Evolutionary conservation across 805 yeast species (phyloP).

Genomic region (Wickerhamiella sergipiensis): DNA sequence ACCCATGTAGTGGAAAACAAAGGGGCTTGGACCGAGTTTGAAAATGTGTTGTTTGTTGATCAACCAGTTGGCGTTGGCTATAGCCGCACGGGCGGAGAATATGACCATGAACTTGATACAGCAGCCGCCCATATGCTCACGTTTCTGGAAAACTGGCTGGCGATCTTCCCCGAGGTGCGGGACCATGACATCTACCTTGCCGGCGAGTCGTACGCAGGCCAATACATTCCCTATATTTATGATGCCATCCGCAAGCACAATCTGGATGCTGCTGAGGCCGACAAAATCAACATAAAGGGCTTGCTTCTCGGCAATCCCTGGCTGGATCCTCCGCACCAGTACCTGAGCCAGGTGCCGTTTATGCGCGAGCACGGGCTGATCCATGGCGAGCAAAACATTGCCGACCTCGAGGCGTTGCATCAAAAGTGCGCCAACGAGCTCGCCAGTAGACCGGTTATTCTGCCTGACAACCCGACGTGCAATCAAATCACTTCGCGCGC

Average conservation of each 20-base stretch:
- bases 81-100: slow-evolving; percentile 39
- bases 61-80: slow-evolving; percentile 95
- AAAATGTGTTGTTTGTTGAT: slow-evolving; percentile 75
- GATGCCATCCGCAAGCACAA: slow-evolving; percentile 41
- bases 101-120: slow-evolving; percentile 24
- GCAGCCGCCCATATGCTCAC: slow-evolving; percentile 49
- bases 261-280: slow-evolving; percentile 13
- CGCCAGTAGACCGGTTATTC: slow-evolving; percentile 7
- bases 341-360: slow-evolving; percentile 66
- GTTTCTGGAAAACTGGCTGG: slow-evolving; percentile 55
- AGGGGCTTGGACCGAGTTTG: slow-evolving; percentile 75
- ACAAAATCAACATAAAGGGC: slow-evolving; percentile 39
- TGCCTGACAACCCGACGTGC: slow-evolving; percentile 23
- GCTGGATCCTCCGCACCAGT: slow-evolving; percentile 80
- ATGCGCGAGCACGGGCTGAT: slow-evolving; percentile 47
- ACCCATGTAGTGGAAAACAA: slow-evolving; percentile 35
- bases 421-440: slow-evolving; percentile 17
- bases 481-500: slow-evolving; percentile 28
- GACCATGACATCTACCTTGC: slow-evolving; percentile 59
- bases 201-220: slow-evolving; percentile 97
- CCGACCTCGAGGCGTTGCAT: slow-evolving; percentile 17
- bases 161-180: slow-evolving; percentile 58
- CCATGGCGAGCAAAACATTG: slow-evolving; percentile 17
- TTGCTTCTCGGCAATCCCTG: slow-evolving; percentile 85
- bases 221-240: slow-evolving; percentile 83